Evolutionary conservation across 352 stramenopile species (phyloP).

Genomic region (Phytophthora nicotianae): DNA sequence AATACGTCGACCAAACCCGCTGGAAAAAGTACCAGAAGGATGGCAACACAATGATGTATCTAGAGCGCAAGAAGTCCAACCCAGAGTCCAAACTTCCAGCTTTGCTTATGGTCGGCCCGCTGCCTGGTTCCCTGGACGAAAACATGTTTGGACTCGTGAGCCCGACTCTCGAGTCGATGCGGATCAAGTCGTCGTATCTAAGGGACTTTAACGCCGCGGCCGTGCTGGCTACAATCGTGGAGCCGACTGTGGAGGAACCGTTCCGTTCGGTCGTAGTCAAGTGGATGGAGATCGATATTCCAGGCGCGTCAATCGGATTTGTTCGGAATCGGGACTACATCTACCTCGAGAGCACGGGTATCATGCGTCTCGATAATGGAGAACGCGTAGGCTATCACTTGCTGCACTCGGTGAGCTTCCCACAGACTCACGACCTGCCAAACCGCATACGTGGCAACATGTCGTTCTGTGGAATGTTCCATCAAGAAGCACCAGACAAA

Average conservation of each 20-base stretch:
- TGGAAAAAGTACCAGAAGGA: conserved; percentile 29
- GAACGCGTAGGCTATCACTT: conserved; percentile 35
- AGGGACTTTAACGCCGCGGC: conserved; percentile 43
- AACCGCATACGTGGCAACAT: conserved; percentile 43
- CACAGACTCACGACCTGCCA: conserved; percentile 31
- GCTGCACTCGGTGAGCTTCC: conserved; percentile 34
- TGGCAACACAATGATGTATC: conserved; percentile 25
- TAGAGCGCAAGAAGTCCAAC: conserved; percentile 29
- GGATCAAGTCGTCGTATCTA: conserved; percentile 37
- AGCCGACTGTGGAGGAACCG: conserved; percentile 49
- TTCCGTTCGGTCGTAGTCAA: conserved; percentile 46
- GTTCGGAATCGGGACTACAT: conserved; percentile 33
- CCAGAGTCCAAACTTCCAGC: conserved; percentile 29
- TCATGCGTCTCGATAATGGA: conserved; percentile 23
- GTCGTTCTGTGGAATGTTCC: conserved; percentile 48
- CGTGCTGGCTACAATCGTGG: conserved; percentile 48
- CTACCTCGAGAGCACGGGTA: conserved; percentile 32
- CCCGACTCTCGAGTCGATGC: conserved; percentile 39
- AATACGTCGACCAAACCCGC: conserved; percentile 19
- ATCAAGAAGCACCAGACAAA: conserved; percentile 21
- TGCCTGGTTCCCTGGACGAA: conserved; percentile 40
- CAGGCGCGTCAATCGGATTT: conserved; percentile 25
- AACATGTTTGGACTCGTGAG: conserved; percentile 48
- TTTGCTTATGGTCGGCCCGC: conserved; percentile 34
- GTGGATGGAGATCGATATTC: conserved; percentile 44